Conservation (phyloP, 306 rosid species). For the Trifolium repens region DNA sequence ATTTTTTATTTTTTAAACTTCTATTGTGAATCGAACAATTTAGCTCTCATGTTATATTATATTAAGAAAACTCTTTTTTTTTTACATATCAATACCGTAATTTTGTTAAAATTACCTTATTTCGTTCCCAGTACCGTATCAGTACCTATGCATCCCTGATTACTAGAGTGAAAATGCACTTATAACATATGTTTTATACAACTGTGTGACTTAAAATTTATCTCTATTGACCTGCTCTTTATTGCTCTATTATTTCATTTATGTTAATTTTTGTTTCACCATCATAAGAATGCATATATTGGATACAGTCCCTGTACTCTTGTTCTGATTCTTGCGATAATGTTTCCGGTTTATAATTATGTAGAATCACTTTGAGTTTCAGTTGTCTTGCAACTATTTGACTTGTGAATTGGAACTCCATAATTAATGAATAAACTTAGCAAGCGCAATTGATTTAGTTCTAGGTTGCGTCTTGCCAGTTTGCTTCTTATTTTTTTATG, state of each 20-base stretch:
- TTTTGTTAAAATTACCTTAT: too few relatives aligned
- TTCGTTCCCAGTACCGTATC: too few relatives aligned
- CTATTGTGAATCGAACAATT: too few relatives aligned
- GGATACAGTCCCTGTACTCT: conserved; percentile 1
- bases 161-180: not conserved
- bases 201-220: not conserved
- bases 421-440: conserved; percentile 1
- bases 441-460: conserved; percentile 3
- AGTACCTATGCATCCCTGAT: too few relatives aligned
- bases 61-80: too few relatives aligned
- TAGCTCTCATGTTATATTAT: too few relatives aligned
- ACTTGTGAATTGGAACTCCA: conserved; percentile 25
- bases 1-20: too few relatives aligned
- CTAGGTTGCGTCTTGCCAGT: conserved; percentile 14
- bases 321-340: conserved; percentile 24
- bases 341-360: conserved; percentile 1
- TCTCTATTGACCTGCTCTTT: not conserved
- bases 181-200: not conserved
- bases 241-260: conserved; percentile 15
- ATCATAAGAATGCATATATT: not conserved
- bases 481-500: conserved; percentile 10
- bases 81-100: too few relatives aligned
- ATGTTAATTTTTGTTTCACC: conserved; percentile 25
- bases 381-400: conserved; percentile 32
- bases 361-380: conserved; percentile 31